Conservation (phyloP, 148 eudicot genomes). For the Limonium bicolor region DNA sequence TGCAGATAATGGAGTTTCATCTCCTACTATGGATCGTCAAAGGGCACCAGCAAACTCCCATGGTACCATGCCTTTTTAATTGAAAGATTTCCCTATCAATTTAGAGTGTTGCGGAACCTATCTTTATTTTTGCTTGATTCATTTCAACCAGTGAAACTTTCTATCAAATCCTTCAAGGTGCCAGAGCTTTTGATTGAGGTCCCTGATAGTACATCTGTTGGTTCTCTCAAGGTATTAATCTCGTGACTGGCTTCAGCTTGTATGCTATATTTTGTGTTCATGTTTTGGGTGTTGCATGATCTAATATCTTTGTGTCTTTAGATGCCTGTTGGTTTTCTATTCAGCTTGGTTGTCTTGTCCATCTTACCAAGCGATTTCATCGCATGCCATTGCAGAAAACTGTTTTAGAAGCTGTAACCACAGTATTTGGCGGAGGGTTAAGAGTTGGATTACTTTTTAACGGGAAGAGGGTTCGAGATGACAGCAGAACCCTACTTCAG, state of each 20-base stretch:
- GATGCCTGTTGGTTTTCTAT: too few relatives aligned
- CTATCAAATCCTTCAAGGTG: slow-evolving; percentile 85
- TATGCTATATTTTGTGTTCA: too few relatives aligned
- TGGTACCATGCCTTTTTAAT: slow-evolving; percentile 25
- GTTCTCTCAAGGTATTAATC: slow-evolving; percentile 91
- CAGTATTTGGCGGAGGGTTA: slow-evolving; percentile 65
- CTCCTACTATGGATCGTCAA: slow-evolving; percentile 30
- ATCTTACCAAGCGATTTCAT: not conserved
- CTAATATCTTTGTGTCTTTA: too few relatives aligned
- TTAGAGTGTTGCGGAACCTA: too few relatives aligned
- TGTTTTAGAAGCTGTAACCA: slow-evolving; percentile 75
- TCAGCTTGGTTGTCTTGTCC: not conserved
- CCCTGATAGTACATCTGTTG: slow-evolving; percentile 81
- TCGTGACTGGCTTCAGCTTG: too few relatives aligned
- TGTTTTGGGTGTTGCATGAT: too few relatives aligned
- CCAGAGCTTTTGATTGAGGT: slow-evolving; percentile 93
- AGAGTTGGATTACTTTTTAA: slow-evolving; percentile 78
- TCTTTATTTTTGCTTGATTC: slow-evolving; percentile 8
- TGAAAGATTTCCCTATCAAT: too few relatives aligned
- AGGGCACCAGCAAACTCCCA: slow-evolving; percentile 36
- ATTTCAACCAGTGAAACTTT: slow-evolving; percentile 61
- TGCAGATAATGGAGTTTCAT: slow-evolving; percentile 36
- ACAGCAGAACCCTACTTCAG: slow-evolving; percentile 68
- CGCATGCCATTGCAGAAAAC: slow-evolving; percentile 29
- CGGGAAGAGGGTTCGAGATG: slow-evolving; percentile 86